Evolutionary conservation across 2,329 filamentous ascomycete genomes (phyloP).

Genomic region (Cadophora luteo-olivacea): DNA sequence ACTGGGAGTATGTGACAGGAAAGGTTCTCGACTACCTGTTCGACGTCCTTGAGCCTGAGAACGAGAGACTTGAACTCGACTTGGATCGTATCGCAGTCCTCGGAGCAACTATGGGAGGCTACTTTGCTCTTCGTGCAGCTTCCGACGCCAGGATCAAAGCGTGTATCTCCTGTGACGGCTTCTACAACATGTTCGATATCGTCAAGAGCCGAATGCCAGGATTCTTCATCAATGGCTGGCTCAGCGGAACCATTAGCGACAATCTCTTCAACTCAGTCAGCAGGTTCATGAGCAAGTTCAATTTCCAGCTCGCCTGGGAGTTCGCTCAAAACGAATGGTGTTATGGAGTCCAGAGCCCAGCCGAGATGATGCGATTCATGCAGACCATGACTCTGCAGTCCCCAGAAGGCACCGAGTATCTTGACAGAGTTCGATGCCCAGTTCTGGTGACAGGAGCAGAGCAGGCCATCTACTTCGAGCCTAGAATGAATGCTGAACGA

Average conservation of each 20-base stretch:
- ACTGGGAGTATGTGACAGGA: slow-evolving; percentile 41
- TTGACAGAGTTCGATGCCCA: slow-evolving; percentile 36
- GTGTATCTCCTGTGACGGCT: slow-evolving; percentile 48
- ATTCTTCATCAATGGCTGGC: slow-evolving; percentile 38
- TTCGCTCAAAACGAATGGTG: slow-evolving; percentile 33
- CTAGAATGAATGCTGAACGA: slow-evolving; percentile 28
- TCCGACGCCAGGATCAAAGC: slow-evolving; percentile 52
- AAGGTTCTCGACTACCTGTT: slow-evolving; percentile 38
- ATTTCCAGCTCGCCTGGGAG: slow-evolving; percentile 42
- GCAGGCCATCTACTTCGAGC: slow-evolving; percentile 30
- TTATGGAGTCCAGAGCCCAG: slow-evolving; percentile 30
- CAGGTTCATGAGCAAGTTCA: slow-evolving; percentile 26
- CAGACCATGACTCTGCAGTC: slow-evolving; percentile 25
- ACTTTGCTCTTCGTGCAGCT: slow-evolving; percentile 52
- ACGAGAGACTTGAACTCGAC: slow-evolving; percentile 38
- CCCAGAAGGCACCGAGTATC: slow-evolving; percentile 27
- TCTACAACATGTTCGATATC: slow-evolving; percentile 47
- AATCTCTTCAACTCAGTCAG: slow-evolving; percentile 40
- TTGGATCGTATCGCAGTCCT: slow-evolving; percentile 37
- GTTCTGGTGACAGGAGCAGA: slow-evolving; percentile 39
- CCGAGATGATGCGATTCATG: slow-evolving; percentile 34
- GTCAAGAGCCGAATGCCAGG: slow-evolving; percentile 37
- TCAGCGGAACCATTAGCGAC: slow-evolving; percentile 42
- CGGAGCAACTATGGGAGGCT: slow-evolving; percentile 51
- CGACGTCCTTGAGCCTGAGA: slow-evolving; percentile 23